Evolutionary conservation across 352 stramenopile species (phyloP).

Genomic region (Phytophthora uliginosa): DNA sequence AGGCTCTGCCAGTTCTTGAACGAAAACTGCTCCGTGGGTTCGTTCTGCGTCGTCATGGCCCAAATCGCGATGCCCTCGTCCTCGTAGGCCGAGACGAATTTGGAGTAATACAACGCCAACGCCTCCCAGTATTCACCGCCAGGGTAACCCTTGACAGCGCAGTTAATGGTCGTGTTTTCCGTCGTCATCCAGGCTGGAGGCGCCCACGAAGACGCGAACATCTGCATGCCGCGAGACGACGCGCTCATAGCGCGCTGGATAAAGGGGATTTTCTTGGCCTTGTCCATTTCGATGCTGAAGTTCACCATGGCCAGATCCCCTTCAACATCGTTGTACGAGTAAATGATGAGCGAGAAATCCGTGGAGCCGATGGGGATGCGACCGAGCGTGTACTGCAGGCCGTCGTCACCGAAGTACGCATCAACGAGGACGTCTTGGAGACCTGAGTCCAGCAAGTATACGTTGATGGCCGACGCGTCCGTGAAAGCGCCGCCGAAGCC

Average conservation of each 20-base stretch:
- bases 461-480: conserved; percentile 84
- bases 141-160: conserved; percentile 58
- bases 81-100: conserved; percentile 88
- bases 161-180: conserved; percentile 68
- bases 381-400: conserved; percentile 87
- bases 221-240: conserved; percentile 55
- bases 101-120: conserved; percentile 87
- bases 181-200: conserved; percentile 90
- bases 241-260: conserved; percentile 66
- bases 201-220: conserved; percentile 87
- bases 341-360: conserved; percentile 90
- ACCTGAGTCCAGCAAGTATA: conserved; percentile 64
- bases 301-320: conserved; percentile 84
- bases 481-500: conserved; percentile 94
- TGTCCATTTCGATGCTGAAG: conserved; percentile 91
- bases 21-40: conserved; percentile 61
- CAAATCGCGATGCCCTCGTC: conserved; percentile 76
- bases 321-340: conserved; percentile 88
- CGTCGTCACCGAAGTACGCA: conserved; percentile 83
- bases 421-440: conserved; percentile 81
- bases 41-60: conserved; percentile 90
- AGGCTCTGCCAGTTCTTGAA: conserved; percentile 71
- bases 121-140: conserved; percentile 78
- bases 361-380: conserved; percentile 88
- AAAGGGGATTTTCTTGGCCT: conserved; percentile 78